phyloP scores from a whole-genome alignment of 208 protist species.

The Crithidia bombi region DNA sequence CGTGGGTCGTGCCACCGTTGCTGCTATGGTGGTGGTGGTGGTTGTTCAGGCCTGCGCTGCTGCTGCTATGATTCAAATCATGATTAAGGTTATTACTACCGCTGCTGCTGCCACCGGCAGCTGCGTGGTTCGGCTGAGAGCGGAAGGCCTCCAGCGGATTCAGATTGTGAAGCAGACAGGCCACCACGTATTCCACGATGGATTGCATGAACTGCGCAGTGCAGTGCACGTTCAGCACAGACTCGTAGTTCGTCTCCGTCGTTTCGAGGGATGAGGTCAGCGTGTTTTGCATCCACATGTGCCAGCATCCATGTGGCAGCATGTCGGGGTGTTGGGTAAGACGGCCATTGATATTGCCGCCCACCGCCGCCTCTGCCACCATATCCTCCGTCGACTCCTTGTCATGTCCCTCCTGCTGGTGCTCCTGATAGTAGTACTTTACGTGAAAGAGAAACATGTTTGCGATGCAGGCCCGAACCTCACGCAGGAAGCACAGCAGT shows the following conservation, averaged over 20 bases:
- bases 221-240: constrained; percentile 29
- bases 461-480: constrained; percentile 47
- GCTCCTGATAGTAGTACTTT: constrained; percentile 23
- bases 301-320: constrained; percentile 15
- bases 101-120: background rate
- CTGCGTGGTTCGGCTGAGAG: background rate
- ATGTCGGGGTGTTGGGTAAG: constrained; percentile 4
- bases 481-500: constrained; percentile 76
- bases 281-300: constrained; percentile 32
- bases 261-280: background rate
- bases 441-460: constrained; percentile 37
- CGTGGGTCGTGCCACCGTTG: background rate
- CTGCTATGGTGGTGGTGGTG: background rate
- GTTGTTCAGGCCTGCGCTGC: too few relatives aligned
- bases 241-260: constrained; percentile 14
- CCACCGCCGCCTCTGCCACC: constrained; percentile 6
- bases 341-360: constrained; percentile 4
- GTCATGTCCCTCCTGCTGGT: constrained; percentile 10
- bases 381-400: constrained; percentile 1
- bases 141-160: constrained; percentile 45
- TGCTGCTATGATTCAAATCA: background rate
- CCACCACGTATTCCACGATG: constrained; percentile 39
- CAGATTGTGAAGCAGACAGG: constrained; percentile 45
- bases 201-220: constrained; percentile 25
- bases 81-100: background rate